These are phyloP conservation scores for Mollisiaceae sp. DNA, from an alignment of 2,329 filamentous ascomycete species.

Conservation along the genomic window DNA sequence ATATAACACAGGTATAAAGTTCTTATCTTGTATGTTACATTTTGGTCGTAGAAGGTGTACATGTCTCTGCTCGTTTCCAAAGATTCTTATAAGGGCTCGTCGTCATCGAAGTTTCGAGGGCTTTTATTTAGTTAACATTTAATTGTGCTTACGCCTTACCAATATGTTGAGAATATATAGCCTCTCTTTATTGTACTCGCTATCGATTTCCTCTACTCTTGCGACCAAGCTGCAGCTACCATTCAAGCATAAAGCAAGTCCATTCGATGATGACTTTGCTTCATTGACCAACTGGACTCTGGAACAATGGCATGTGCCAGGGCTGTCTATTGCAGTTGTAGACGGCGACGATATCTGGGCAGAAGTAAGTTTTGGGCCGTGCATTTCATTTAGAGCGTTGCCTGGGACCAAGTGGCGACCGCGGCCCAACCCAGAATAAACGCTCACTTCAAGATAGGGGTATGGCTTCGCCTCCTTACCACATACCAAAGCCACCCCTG, in stretches of 20 bases:
- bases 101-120: not conserved
- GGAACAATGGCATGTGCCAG: conserved; percentile 53
- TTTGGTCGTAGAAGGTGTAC: not conserved
- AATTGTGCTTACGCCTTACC: not conserved
- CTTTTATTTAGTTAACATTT: not conserved
- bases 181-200: not conserved
- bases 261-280: conserved; percentile 32
- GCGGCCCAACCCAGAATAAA: not conserved
- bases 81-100: not conserved
- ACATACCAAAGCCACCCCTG: conserved; percentile 47
- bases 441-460: conserved; percentile 39
- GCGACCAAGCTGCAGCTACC: not conserved
- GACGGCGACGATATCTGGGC: conserved; percentile 50
- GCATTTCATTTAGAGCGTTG: not conserved
- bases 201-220: not conserved
- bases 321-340: conserved; percentile 54
- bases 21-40: not conserved
- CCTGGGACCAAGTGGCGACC: not conserved
- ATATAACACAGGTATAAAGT: not conserved
- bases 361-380: conserved; percentile 41
- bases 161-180: not conserved
- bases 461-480: conserved; percentile 47
- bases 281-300: conserved; percentile 41
- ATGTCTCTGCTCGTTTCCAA: not conserved
- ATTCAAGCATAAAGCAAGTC: conserved; percentile 13